Evolutionary conservation across 495 filamentous ascomycete genomes (phyloP), one percentile per base, ranked within the genome.

Genomic region (Talaromyces nanjingensis): DNA sequence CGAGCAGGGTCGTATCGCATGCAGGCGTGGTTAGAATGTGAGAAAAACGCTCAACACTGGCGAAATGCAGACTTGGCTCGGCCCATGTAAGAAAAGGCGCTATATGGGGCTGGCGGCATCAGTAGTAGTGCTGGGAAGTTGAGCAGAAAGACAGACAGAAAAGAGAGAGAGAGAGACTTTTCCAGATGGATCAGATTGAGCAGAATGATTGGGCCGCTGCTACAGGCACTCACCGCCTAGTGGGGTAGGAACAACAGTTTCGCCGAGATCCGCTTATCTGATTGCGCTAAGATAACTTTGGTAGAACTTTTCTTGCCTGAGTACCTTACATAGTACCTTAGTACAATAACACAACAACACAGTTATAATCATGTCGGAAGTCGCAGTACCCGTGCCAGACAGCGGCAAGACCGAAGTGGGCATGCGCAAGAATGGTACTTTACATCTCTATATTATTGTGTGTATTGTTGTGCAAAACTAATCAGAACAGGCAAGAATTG

Each of bases 401-500:
- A 56, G 53, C 27, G 53, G 53, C 18, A 56, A 56, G 53, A 27
- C 53, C 27, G 53, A 71, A 9, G 65, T 69, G 65, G 81, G 81
- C 65, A 75, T 79, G 66, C 75, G 78, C 60, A 79, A 79, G 68
- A 81, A 81, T 68, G 78, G 78, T 81, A 70, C 20, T 45, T 58
- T 11, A 20, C 24, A 16, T 27, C 42, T 55, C 39, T 29, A 24
- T 18, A 24, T 18, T 31, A 14, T 14, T 55, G 14, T 31, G 25
- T 12, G 11, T n/a, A 27, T 27, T 2, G 24, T n/a, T 18, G n/a
- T 7, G 5, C 16, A 31, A 31, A 31, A 59, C 60, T 53, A 54
- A 62, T 24, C 25, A 24, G 14, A 25, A 2, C 70, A 98, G 93
- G 93, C 65, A 97, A 97, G 77, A 88, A 96, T 81, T 98, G 94